These are phyloP conservation scores for Eucalyptus decipiens DNA, from an alignment of 345 rosid species.

Conservation along the genomic window DNA sequence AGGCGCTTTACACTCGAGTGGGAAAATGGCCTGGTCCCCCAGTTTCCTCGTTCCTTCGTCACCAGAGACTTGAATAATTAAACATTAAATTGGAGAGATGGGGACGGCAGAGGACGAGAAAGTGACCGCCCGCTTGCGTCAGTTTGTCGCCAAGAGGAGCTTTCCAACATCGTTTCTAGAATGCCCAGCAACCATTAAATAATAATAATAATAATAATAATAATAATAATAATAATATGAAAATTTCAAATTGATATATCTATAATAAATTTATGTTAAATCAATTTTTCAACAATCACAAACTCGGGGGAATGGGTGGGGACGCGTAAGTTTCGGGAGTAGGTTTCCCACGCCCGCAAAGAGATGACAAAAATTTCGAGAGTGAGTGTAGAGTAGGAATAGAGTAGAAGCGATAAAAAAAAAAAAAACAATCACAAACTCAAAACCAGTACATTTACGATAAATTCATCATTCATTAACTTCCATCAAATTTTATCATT, in stretches of 20 bases:
- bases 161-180: background rate
- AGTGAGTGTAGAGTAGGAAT: too few species aligned
- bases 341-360: too few species aligned
- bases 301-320: too few species aligned
- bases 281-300: too few species aligned
- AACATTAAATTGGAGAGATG: background rate
- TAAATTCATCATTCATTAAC: accelerated
- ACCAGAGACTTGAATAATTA: background rate
- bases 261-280: too few species aligned
- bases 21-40: background rate
- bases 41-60: background rate
- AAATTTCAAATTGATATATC: accelerated
- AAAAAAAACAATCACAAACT: too few species aligned
- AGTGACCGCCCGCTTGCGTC: background rate
- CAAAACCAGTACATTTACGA: accelerated
- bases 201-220: too few species aligned
- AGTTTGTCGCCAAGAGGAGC: background rate
- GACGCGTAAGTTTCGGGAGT: too few species aligned
- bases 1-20: background rate
- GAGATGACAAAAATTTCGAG: too few species aligned
- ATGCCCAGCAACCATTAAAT: background rate
- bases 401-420: too few species aligned
- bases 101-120: background rate
- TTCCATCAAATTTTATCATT: too few species aligned
- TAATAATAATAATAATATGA: too few species aligned